Evolutionary conservation across 768 basidiomycete genomes (phyloP).

Genomic region (Psilocybe cubensis): DNA sequence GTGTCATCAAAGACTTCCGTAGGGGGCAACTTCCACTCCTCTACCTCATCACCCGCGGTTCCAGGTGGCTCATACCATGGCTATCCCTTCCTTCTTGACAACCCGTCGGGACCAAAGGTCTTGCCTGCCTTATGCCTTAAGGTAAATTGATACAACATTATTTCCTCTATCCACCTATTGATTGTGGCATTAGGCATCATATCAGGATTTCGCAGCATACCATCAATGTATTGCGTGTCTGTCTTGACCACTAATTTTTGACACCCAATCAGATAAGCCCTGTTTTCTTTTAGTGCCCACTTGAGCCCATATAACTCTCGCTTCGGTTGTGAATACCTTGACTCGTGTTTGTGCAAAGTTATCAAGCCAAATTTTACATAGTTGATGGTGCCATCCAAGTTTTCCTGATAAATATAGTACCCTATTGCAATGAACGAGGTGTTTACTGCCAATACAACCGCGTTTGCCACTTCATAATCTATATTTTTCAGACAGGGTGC

Average conservation of each 20-base stretch:
- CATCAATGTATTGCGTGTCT: slow-evolving; percentile 35
- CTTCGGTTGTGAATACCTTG: slow-evolving; percentile 41
- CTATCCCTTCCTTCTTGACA: slow-evolving; percentile 24
- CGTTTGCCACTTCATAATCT: slow-evolving; percentile 27
- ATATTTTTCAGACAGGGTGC: slow-evolving; percentile 19
- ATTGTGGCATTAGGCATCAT: slow-evolving; percentile 33
- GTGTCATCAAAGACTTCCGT: slow-evolving; percentile 21
- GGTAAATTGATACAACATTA: slow-evolving; percentile 34
- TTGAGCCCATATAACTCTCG: slow-evolving; percentile 41
- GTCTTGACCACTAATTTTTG: slow-evolving; percentile 34
- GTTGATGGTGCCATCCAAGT: slow-evolving; percentile 19
- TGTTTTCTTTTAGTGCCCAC: slow-evolving; percentile 20
- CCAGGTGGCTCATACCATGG: background rate
- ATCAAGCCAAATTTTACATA: slow-evolving; percentile 42
- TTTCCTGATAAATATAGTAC: slow-evolving; percentile 38
- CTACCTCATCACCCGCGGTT: background rate
- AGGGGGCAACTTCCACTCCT: slow-evolving; percentile 25
- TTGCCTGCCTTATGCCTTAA: slow-evolving; percentile 31
- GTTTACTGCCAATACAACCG: slow-evolving; percentile 40
- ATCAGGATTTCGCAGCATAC: too few relatives aligned
- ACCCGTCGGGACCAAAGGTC: slow-evolving; percentile 31
- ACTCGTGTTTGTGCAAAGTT: slow-evolving; percentile 36
- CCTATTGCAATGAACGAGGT: slow-evolving; percentile 37
- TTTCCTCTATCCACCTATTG: slow-evolving; percentile 39
- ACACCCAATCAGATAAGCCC: slow-evolving; percentile 22